These are phyloP conservation scores for Syncephalastrum sp. DNA, from an alignment of 371 early-diverging fungal genomes.

Conservation along the genomic window DNA sequence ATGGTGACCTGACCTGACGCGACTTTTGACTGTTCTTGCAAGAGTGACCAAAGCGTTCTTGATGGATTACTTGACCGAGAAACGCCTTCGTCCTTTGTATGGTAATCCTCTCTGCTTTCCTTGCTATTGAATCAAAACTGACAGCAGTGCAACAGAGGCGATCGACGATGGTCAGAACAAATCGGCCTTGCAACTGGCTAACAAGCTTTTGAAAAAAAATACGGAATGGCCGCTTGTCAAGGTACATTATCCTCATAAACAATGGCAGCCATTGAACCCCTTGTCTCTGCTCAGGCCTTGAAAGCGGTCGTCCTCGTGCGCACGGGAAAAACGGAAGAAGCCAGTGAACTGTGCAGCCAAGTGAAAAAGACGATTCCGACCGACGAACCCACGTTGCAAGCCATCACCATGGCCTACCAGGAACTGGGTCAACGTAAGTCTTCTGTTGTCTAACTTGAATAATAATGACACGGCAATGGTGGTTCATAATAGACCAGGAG, in stretches of 20 bases:
- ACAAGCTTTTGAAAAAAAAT: conserved; percentile 71
- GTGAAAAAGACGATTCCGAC: conserved; percentile 67
- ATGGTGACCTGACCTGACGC: no score
- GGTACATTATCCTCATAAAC: conserved; percentile 29
- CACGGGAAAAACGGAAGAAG: conserved; percentile 68
- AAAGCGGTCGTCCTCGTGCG: conserved; percentile 79
- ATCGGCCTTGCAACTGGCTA: conserved; percentile 63
- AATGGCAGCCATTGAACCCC: neutral
- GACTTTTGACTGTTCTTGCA: no score
- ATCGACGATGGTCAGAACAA: conserved; percentile 74
- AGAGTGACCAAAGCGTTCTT: neutral
- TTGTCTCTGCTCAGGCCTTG: conserved; percentile 61
- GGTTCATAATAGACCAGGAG: conserved; percentile 46
- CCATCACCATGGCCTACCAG: conserved; percentile 68
- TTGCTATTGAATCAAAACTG: no score
- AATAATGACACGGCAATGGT: neutral
- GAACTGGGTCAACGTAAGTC: conserved; percentile 60
- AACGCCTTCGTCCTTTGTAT: conserved; percentile 48
- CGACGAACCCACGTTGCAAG: conserved; percentile 75
- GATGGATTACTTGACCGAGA: conserved; percentile 42
- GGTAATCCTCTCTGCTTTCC: conserved; percentile 20
- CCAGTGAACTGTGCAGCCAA: conserved; percentile 66
- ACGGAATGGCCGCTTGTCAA: conserved; percentile 65
- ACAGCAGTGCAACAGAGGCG: conserved; percentile 52
- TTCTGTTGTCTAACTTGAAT: neutral